These are phyloP conservation scores for Byssothecium circinans DNA, from an alignment of 2,329 filamentous ascomycete species.

Conservation along the genomic window DNA sequence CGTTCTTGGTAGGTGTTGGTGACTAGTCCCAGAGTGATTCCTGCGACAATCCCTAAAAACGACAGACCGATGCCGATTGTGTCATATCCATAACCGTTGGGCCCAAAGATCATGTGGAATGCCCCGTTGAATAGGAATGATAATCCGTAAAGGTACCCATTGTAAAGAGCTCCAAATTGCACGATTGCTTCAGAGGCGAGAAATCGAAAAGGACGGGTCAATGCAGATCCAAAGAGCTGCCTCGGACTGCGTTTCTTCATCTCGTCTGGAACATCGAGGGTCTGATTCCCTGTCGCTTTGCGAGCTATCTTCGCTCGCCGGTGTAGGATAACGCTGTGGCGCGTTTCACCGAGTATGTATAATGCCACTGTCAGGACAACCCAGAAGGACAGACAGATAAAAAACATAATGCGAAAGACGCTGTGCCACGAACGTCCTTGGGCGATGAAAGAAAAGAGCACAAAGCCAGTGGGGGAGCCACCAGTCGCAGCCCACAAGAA, in stretches of 20 bases:
- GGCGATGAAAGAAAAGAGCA: constrained; percentile 51
- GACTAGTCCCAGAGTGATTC: constrained; percentile 48
- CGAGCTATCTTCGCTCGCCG: constrained; percentile 35
- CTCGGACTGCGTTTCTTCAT: constrained; percentile 43
- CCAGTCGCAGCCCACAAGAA: constrained; percentile 53
- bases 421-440: constrained; percentile 48
- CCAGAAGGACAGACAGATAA: constrained; percentile 50
- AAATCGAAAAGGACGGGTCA: constrained; percentile 53
- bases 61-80: constrained; percentile 45
- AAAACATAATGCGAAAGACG: constrained; percentile 52
- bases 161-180: constrained; percentile 52
- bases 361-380: constrained; percentile 45
- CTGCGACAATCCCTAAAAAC: constrained; percentile 46
- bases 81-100: constrained; percentile 47
- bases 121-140: constrained; percentile 55
- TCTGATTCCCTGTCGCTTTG: constrained; percentile 26
- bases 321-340: constrained; percentile 50
- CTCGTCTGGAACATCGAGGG: constrained; percentile 41
- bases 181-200: constrained; percentile 52
- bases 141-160: constrained; percentile 53
- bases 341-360: constrained; percentile 46
- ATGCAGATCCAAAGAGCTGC: constrained; percentile 47
- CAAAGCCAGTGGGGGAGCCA: constrained; percentile 51
- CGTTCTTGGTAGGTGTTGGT: constrained; percentile 51
- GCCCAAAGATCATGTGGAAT: constrained; percentile 53